Evolutionary conservation across 805 yeast genomes (phyloP).

Genomic region (Zygotorulaspora florentina): DNA sequence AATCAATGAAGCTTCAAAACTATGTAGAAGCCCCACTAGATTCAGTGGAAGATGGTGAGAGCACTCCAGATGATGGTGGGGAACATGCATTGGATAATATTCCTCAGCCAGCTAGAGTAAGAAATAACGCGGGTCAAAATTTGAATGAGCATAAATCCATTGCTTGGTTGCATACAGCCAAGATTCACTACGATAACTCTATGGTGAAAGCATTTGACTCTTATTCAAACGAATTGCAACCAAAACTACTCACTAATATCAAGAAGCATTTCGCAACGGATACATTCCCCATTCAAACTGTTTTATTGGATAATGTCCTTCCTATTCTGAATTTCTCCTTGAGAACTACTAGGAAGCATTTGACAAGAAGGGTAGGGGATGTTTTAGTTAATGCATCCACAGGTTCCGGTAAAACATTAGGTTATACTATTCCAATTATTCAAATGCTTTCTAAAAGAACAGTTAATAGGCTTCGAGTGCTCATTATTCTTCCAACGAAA

Average conservation of each 20-base stretch:
- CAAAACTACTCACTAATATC: constrained; percentile 35
- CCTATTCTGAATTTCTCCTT: constrained; percentile 26
- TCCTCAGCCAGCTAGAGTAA: constrained; percentile 67
- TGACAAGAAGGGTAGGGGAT: constrained; percentile 64
- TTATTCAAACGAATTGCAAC: constrained; percentile 19
- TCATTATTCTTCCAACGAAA: constrained; percentile 84
- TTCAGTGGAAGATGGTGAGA: constrained; percentile 10
- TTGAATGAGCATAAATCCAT: constrained; percentile 40
- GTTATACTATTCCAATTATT: constrained; percentile 79
- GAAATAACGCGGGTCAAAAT: constrained; percentile 32
- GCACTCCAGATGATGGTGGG: constrained; percentile 21
- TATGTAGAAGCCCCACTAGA: constrained; percentile 18
- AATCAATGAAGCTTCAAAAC: constrained; percentile 37
- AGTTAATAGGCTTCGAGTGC: constrained; percentile 70
- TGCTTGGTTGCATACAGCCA: constrained; percentile 32
- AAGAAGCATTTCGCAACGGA: constrained; percentile 22
- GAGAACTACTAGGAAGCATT: constrained; percentile 31
- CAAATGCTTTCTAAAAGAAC: constrained; percentile 58
- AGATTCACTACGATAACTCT: constrained; percentile 27
- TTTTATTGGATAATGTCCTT: constrained; percentile 25
- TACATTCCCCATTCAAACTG: constrained; percentile 35
- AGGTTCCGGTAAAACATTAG: constrained; percentile 93
- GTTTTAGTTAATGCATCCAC: constrained; percentile 88
- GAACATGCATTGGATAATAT: constrained; percentile 58
- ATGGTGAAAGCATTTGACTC: constrained; percentile 25